A percentile compares a stretch with the other conserved stretches of the same genome.
phyloP scores from a whole-genome alignment of 1,139 yeast genomes.

The Pichia sp. region DNA sequence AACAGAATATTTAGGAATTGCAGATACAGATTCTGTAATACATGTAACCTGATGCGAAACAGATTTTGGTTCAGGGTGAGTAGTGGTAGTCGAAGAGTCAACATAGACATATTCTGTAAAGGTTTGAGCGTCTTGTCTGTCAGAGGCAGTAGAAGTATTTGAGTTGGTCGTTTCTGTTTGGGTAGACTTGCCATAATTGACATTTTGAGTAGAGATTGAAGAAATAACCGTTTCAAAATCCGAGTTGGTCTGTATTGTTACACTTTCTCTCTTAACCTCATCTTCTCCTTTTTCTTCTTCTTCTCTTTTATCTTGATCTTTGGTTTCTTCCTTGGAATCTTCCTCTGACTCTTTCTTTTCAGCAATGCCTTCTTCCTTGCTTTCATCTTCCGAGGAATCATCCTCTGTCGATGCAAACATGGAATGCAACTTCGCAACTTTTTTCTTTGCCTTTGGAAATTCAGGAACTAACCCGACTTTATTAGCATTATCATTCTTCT shows the following conservation, averaged over 20 bases:
- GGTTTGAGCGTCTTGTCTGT: neutral
- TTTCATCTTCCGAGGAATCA: neutral
- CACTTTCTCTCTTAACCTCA: neutral
- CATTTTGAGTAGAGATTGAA: neutral
- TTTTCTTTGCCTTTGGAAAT: no score
- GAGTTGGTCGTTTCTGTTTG: neutral
- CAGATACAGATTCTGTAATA: neutral
- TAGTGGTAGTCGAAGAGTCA: neutral
- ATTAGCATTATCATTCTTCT: no score
- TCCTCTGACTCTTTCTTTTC: no score
- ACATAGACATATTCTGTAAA: constrained; percentile 2
- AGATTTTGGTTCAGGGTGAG: neutral
- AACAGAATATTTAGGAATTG: constrained; percentile 7
- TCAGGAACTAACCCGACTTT: no score
- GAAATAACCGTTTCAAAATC: neutral
- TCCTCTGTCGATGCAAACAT: no score
- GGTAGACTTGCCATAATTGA: neutral
- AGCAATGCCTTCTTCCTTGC: neutral
- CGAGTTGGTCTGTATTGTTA: no score
- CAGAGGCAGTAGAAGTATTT: neutral
- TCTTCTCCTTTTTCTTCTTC: neutral
- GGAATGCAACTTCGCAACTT: neutral
- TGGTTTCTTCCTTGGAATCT: neutral
- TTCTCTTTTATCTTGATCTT: neutral
- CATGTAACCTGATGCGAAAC: neutral